Evolutionary conservation across 306 rosid genomes (phyloP).

Genomic region (Cicer yamashitae): DNA sequence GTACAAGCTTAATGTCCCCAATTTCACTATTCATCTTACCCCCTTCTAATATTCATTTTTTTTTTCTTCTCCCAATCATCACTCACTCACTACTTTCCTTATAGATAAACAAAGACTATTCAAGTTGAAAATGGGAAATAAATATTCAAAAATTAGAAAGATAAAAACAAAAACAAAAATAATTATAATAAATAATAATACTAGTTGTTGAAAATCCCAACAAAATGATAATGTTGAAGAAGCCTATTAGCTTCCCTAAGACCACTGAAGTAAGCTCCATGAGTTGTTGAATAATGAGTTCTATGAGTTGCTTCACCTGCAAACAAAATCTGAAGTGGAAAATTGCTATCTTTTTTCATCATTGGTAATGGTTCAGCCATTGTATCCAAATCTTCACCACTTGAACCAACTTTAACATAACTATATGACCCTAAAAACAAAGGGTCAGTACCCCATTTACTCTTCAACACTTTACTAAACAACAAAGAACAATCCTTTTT

Average conservation of each 20-base stretch:
- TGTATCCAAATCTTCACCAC: constrained; percentile 84
- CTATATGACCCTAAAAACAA: constrained; percentile 88
- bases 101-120: constrained; percentile 57
- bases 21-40: constrained; percentile 55
- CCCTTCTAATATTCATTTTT: constrained; percentile 46
- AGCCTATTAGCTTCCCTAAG: constrained; percentile 96
- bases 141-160: too few relatives aligned
- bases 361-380: constrained; percentile 91
- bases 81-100: constrained; percentile 52
- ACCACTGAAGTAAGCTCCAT: constrained; percentile 98
- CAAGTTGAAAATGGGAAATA: constrained; percentile 58
- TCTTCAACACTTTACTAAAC: constrained; percentile 61
- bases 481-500: not conserved
- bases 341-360: constrained; percentile 38
- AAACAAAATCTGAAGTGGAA: constrained; percentile 84
- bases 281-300: constrained; percentile 97
- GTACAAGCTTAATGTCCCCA: constrained; percentile 61
- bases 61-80: constrained; percentile 40
- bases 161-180: too few relatives aligned
- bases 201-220: constrained; percentile 58
- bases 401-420: constrained; percentile 86
- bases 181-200: not conserved
- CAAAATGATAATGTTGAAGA: constrained; percentile 81
- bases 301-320: constrained; percentile 99
- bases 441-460: constrained; percentile 84